These are phyloP conservation scores for Scedosporium minutisporum DNA, from an alignment of 2,329 filamentous ascomycete genomes.

Conservation along the genomic window DNA sequence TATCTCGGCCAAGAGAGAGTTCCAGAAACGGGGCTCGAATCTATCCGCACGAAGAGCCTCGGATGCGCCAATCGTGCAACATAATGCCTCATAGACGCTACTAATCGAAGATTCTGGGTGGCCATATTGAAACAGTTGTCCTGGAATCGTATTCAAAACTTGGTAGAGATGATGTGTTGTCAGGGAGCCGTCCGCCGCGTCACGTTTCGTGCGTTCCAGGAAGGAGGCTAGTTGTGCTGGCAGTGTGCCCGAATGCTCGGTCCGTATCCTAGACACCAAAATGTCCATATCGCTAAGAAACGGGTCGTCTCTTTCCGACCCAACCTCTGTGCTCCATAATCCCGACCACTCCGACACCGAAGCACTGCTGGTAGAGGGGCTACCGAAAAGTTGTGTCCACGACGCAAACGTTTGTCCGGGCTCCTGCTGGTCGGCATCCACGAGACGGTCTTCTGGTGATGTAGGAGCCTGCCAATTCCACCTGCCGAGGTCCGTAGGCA, in stretches of 20 bases:
- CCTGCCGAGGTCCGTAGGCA: constrained; percentile 29
- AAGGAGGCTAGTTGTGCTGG: constrained; percentile 1
- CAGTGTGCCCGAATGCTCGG: constrained; percentile 1
- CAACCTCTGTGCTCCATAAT: not conserved
- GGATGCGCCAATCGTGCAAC: constrained; percentile 4
- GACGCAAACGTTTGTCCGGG: not conserved
- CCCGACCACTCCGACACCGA: not conserved
- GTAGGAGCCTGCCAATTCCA: constrained; percentile 45
- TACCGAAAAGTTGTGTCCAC: not conserved
- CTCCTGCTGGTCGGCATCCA: not conserved
- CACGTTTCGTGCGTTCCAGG: constrained; percentile 2
- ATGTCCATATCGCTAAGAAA: not conserved
- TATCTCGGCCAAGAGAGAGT: constrained; percentile 2
- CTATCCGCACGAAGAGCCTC: constrained; percentile 1
- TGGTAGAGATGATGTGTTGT: constrained; percentile 7
- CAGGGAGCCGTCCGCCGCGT: constrained; percentile 7
- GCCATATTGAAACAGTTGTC: not conserved
- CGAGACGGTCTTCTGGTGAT: not conserved
- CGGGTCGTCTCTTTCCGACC: not conserved
- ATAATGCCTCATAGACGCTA: constrained; percentile 4
- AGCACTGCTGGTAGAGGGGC: not conserved
- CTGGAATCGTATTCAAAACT: constrained; percentile 5
- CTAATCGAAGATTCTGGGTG: not conserved
- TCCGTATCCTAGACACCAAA: not conserved
- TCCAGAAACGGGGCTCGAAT: constrained; percentile 9